Percentiles rank a stretch among this genome's conserved stretches.
Evolutionary conservation across 176 grass and related monocot genomes (phyloP).

Genomic region (Phyllostachys edulis): DNA sequence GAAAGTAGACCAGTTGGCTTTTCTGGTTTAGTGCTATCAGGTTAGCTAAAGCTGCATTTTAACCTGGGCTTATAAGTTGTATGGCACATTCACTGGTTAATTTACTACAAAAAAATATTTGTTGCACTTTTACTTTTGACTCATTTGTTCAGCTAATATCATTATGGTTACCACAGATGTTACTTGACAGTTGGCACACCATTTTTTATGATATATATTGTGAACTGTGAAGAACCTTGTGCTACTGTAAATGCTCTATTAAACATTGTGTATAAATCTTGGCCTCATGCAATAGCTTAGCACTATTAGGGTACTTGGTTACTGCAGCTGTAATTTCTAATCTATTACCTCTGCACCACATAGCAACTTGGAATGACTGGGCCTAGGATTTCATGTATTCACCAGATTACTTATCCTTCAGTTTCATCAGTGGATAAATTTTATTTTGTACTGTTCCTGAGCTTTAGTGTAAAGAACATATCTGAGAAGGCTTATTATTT

Average conservation of each 20-base stretch:
- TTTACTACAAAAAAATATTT: too few relatives aligned
- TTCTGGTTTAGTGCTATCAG: neutral
- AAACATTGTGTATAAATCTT: neutral
- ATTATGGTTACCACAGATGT: neutral
- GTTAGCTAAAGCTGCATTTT: constrained; percentile 13
- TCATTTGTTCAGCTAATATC: constrained; percentile 4
- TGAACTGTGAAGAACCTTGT: neutral
- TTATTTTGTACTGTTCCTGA: neutral
- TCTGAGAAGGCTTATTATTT: constrained; percentile 36
- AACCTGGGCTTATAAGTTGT: neutral
- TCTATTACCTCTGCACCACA: neutral
- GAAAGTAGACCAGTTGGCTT: neutral
- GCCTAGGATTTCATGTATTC: constrained; percentile 15
- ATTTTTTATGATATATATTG: neutral
- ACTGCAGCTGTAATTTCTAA: neutral
- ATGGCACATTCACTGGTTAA: neutral
- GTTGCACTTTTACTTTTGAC: neutral
- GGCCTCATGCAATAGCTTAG: neutral
- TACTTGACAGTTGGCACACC: constrained; percentile 12
- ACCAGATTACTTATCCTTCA: constrained; percentile 17
- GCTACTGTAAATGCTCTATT: constrained; percentile 15
- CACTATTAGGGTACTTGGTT: neutral
- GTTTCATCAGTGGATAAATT: neutral
- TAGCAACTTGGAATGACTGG: neutral
- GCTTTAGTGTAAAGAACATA: neutral